Base-by-base conservation (phyloP, 768 basidiomycete genomes). In the Pholiota microspora region DNA sequence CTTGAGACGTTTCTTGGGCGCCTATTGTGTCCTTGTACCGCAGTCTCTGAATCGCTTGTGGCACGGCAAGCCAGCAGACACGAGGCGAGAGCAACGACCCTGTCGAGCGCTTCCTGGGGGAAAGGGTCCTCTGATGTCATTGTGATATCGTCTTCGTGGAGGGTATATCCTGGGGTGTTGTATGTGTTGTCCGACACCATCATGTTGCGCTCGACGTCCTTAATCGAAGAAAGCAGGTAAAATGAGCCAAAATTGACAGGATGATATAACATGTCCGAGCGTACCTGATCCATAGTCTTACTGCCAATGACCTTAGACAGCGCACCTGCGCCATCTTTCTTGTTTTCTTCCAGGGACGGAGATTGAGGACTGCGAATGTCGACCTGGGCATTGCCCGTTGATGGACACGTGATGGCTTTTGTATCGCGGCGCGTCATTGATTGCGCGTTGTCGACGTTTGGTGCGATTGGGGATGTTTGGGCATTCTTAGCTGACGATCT, bases 351-450 rank as follows among this genome's bases (percentile, higher is more conserved):
- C 23, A 36, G 9, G 29, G 29, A 15, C n/a, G 47, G 36, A 29
- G 36, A 12, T 24, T 32, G 40, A 31, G 27, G n/a, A n/a, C n/a
- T n/a, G n/a, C n/a, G n/a, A n/a, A n/a, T n/a, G n/a, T n/a, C n/a
- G 29, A 31, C 29, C 29, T 31, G n/a, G 55, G 32, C 21, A 31
- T 5, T 29, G 42, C 50, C 48, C 52, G 53, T 52, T 49, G 57
- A 55, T 44, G 7, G 16, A 6, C 61, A 64, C 63, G 63, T 64
- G 63, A 62, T 55, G 34, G 54, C 31, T 40, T 51, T 36, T 51
- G 25, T 31, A 12, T 12, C 29, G 12, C 29, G 49, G 51, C 59
- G 55, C 59, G 57, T 58, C 51, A 56, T 58, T 49, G 52, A 59
- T 27, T 42, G 32, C 34, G 46, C 40, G 46, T 42, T 45, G 35